Evolutionary conservation across 208 protist genomes (phyloP).

Genomic region (Trypanosoma caninum): DNA sequence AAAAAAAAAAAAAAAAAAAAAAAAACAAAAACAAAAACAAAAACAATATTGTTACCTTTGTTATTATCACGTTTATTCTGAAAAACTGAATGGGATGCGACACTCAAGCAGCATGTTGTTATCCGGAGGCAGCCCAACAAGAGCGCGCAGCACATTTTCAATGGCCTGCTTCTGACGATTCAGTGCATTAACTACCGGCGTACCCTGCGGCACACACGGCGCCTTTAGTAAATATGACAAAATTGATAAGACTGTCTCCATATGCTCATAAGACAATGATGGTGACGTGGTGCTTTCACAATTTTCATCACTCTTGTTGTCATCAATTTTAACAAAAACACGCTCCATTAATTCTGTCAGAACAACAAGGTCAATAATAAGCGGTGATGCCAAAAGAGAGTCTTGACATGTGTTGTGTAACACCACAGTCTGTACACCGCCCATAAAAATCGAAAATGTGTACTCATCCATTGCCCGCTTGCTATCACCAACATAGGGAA

Average conservation of each 20-base stretch:
- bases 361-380: conserved; percentile 98
- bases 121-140: conserved; percentile 93
- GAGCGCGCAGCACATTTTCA: conserved; percentile 96
- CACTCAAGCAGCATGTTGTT: conserved; percentile 97
- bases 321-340: conserved; percentile 58
- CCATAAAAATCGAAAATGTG: conserved; percentile 98
- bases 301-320: conserved; percentile 17
- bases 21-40: not conserved
- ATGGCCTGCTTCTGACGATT: conserved; percentile 95
- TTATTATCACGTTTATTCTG: not conserved
- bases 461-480: conserved; percentile 99
- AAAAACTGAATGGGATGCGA: conserved; percentile 47
- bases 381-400: conserved; percentile 97
- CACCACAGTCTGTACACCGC: conserved; percentile 93
- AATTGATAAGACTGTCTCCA: conserved; percentile 94
- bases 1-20: not conserved
- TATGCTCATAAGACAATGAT: conserved; percentile 72
- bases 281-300: no score
- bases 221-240: conserved; percentile 98
- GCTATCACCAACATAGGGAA: conserved; percentile 96
- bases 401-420: conserved; percentile 99
- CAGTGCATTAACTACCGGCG: conserved; percentile 98
- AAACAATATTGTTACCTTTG: not conserved
- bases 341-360: conserved; percentile 96
- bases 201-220: conserved; percentile 89